Conservation (phyloP, 441 rosid species). For the Sinapis alba region DNA sequence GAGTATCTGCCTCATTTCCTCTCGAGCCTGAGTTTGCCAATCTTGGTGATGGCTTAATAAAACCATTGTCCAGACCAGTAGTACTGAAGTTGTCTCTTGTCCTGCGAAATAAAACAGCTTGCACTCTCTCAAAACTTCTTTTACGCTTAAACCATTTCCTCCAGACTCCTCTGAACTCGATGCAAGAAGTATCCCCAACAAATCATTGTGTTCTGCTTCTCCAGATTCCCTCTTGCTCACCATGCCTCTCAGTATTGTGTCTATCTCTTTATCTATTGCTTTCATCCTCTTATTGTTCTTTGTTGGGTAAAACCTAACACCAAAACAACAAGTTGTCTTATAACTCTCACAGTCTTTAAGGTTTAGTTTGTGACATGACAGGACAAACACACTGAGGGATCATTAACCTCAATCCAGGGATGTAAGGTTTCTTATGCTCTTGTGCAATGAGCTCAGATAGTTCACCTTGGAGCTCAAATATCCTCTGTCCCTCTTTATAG, state of each 20-base stretch:
- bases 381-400: too few species aligned
- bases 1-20: neutral
- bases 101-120: slow-evolving; percentile 1
- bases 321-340: neutral
- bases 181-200: slow-evolving; percentile 40
- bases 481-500: slow-evolving; percentile 49
- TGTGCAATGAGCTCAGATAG: slow-evolving; percentile 4
- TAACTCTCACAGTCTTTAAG: neutral
- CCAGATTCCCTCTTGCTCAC: slow-evolving; percentile 34
- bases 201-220: slow-evolving; percentile 30
- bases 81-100: slow-evolving; percentile 3
- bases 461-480: slow-evolving; percentile 44
- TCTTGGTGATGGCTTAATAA: neutral
- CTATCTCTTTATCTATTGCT: slow-evolving; percentile 27
- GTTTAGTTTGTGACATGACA: neutral
- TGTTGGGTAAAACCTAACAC: slow-evolving; percentile 34
- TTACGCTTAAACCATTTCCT: neutral
- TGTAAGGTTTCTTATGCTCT: slow-evolving; percentile 32
- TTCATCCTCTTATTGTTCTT: slow-evolving; percentile 23
- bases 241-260: slow-evolving; percentile 11
- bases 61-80: slow-evolving; percentile 6
- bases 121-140: neutral
- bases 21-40: neutral
- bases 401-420: slow-evolving; percentile 49
- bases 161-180: slow-evolving; percentile 22